Percentiles rank a stretch among this genome's conserved stretches.
These are phyloP conservation scores for Botrytis hyacinthi DNA, from an alignment of 2,329 filamentous ascomycete genomes.

Conservation along the genomic window DNA sequence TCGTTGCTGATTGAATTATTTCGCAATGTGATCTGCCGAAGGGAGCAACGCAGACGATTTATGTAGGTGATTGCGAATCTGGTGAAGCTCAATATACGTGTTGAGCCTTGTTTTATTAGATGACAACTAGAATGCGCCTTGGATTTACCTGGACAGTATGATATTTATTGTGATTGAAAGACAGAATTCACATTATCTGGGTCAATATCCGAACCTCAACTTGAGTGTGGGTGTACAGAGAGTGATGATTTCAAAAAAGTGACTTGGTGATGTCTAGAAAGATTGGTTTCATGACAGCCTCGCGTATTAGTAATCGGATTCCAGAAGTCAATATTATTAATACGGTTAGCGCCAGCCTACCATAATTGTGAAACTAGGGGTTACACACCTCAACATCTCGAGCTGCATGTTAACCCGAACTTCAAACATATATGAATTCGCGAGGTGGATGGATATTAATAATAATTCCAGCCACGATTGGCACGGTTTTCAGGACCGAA, in stretches of 20 bases:
- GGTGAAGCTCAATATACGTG: constrained; percentile 1
- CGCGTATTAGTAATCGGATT: constrained; percentile 9
- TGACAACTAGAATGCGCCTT: not conserved
- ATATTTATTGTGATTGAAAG: not conserved
- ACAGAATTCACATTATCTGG: no score
- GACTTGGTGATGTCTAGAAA: not conserved
- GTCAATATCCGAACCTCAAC: not conserved
- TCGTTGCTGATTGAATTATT: not conserved
- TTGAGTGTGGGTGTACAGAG: not conserved
- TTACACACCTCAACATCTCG: not conserved
- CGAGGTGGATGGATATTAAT: not conserved
- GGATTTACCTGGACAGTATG: not conserved
- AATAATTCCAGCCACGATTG: not conserved
- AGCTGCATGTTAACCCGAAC: not conserved
- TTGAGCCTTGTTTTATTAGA: not conserved
- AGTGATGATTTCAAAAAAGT: not conserved
- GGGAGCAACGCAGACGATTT: not conserved
- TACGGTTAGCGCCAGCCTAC: not conserved
- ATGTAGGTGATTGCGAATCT: constrained; percentile 4
- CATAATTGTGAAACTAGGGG: not conserved
- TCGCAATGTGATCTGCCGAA: constrained; percentile 9
- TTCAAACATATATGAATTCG: not conserved
- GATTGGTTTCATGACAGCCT: constrained; percentile 10
- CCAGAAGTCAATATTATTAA: not conserved
- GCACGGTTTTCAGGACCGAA: not conserved